Evolutionary conservation across 495 filamentous ascomycete genomes (phyloP), one percentile per base, ranked within the genome.

Genomic region (Neurospora terricola): DNA sequence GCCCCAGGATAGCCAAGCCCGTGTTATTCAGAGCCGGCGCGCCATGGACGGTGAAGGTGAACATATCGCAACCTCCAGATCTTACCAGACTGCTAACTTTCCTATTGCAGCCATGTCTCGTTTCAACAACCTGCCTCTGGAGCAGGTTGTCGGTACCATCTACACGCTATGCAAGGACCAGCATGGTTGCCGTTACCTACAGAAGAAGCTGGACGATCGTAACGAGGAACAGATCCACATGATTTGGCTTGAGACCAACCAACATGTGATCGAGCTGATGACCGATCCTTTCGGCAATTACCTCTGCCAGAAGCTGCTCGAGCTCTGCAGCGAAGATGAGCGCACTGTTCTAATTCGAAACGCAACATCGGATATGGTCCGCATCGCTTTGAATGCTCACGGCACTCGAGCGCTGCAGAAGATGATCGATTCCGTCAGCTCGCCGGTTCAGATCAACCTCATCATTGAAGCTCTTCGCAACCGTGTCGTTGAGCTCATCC

Each of bases 271-370:
- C 71, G 96, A 98, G 85, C 86, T 99, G 73, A 99, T 99, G 96
- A 98, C 93, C 66, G 95, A 99, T 85, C 96, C 95, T 5, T 98
- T 99, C 78, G 96, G 96, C 73, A 99, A 99, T 82, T 99, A 99
- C 77, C 89, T 99, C 62, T 97, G 93, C 84, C 96, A 99, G 84
- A 98, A 98, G 85, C 83, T 99, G 37, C 88, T 99, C 14, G 96
- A 99, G 81, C 94, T 90, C 81, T 93, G 94, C 78, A 94, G 90
- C 74, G 92, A 98, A 79, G 93, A 97, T 23, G 95, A 99, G 84
- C 93, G 96, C 68, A 98, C 95, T 68, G 90, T 90, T 36, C 86
- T 99, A 39, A 93, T 99, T 77, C 90, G 94, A 79, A 97, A 96
- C 77, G 93, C 96, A 14, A 88, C 93, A 11, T 87, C 89, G 11